These are phyloP conservation scores for Echites panduratus DNA, from an alignment of 257 asterid genomes.

Conservation along the genomic window DNA sequence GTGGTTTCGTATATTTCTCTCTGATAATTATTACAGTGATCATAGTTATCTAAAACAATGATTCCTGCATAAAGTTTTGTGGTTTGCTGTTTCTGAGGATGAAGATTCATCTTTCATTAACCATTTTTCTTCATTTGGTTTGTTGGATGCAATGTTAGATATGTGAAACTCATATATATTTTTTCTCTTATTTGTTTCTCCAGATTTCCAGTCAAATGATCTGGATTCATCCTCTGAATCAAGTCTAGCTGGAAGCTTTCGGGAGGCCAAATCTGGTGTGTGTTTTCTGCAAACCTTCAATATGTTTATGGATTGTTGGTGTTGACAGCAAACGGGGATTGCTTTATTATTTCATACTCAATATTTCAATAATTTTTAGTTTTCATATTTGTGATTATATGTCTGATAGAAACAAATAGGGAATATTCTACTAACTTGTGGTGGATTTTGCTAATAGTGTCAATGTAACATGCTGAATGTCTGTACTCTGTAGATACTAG, in stretches of 20 bases:
- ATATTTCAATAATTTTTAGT: neutral
- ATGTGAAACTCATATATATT: neutral
- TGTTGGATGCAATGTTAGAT: neutral
- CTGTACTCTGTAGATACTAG: neutral
- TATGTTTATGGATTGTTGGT: neutral
- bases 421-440: neutral
- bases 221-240: conserved; percentile 55
- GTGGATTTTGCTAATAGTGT: neutral
- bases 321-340: neutral
- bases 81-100: neutral
- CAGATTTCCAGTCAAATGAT: conserved; percentile 50
- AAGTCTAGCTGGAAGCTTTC: conserved; percentile 62
- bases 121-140: neutral
- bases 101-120: neutral
- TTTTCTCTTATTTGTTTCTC: conserved; percentile 8
- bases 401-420: neutral
- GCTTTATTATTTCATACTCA: neutral
- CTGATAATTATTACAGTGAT: neutral
- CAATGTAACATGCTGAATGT: neutral
- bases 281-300: conserved; percentile 3
- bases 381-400: neutral
- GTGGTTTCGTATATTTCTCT: neutral
- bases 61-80: neutral
- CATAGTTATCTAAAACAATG: neutral
- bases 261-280: conserved; percentile 56